Evolutionary conservation across 2,329 filamentous ascomycete species (phyloP), one percentile per base, ranked within the genome.

Genomic region (Thyridium curvatum): DNA sequence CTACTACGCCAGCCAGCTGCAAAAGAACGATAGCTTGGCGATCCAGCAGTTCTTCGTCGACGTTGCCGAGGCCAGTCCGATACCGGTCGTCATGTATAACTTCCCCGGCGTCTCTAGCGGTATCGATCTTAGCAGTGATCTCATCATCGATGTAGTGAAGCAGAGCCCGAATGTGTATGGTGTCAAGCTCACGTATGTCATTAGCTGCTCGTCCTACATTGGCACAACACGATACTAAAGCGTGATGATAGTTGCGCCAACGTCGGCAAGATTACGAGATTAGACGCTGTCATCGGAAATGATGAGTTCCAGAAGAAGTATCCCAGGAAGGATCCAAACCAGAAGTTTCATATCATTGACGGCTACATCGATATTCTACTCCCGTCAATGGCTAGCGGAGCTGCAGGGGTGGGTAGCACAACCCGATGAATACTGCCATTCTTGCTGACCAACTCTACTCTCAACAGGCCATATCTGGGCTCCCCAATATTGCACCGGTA

Each of bases 1-100:
- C 14, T 68, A 63, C 40, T 67, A 61, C 59, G 52, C 57, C 4
- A 61, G 60, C 38, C 55, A 58, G 3, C 42, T 66, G 4, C 54
- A 64, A 12, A 34, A 35, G 30, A 18, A 46, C 32, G 37, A 39
- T 41, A 28, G 32, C 5, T 6, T 26, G 6, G 43, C 49, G 5
- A 33, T 53, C 7, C 49, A 46, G 37, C 41, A 41, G n/a, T 53
- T 44, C 18, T 53, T 46, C 34, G 35, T 46, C 9, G 49, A 53
- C 33, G 38, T 53, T 12, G 46, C 48, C 2, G 45, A 33, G 10
- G 45, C 38, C 10, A 46, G 42, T 4, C 50, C 49, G 1, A 38
- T 53, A 12, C 49, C 48, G 2, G 46, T 51, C 43, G 43, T 52
- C 32, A 38, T 53, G 10, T 53, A 53, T 32, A 53, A 52, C 34